Percentiles rank a stretch among this genome's conserved stretches.
Conservation (phyloP, 352 stramenopile genomes). For the Phytophthora palmivora region DNA sequence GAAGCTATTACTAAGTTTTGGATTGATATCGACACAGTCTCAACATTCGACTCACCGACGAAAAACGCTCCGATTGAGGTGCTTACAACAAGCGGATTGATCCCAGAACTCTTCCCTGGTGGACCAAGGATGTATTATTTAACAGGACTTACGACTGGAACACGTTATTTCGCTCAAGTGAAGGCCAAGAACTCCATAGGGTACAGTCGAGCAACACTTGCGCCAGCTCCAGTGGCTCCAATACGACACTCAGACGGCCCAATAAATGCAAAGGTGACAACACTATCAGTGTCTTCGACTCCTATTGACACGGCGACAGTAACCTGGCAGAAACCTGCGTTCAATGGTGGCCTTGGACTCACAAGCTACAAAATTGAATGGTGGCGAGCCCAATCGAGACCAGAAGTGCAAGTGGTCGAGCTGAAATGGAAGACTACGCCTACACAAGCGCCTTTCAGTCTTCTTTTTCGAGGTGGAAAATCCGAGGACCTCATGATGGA, state of each 20-base stretch:
- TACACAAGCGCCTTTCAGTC: slow-evolving; percentile 55
- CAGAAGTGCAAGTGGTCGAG: slow-evolving; percentile 88
- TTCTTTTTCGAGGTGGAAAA: slow-evolving; percentile 75
- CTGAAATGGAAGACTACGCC: slow-evolving; percentile 79
- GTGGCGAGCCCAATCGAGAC: slow-evolving; percentile 59
- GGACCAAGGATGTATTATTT: slow-evolving; percentile 79
- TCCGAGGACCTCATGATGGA: slow-evolving; percentile 82
- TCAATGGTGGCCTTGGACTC: slow-evolving; percentile 67
- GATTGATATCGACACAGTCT: slow-evolving; percentile 76
- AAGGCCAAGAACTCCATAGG: slow-evolving; percentile 76
- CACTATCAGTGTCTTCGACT: slow-evolving; percentile 42
- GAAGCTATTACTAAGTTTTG: slow-evolving; percentile 66
- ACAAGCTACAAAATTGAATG: slow-evolving; percentile 88
- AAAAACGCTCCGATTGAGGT: slow-evolving; percentile 59
- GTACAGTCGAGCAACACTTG: slow-evolving; percentile 68
- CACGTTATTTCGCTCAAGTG: slow-evolving; percentile 89
- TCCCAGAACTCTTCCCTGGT: slow-evolving; percentile 60
- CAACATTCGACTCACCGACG: slow-evolving; percentile 73
- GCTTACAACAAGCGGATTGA: slow-evolving; percentile 16
- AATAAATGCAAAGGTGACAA: slow-evolving; percentile 70
- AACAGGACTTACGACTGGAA: slow-evolving; percentile 72
- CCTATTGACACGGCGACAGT: slow-evolving; percentile 77
- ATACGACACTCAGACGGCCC: slow-evolving; percentile 55
- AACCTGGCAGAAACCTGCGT: slow-evolving; percentile 70
- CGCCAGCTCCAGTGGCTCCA: slow-evolving; percentile 63